Conservation (phyloP, 768 basidiomycete species). For the Holtermannia corniformis region DNA sequence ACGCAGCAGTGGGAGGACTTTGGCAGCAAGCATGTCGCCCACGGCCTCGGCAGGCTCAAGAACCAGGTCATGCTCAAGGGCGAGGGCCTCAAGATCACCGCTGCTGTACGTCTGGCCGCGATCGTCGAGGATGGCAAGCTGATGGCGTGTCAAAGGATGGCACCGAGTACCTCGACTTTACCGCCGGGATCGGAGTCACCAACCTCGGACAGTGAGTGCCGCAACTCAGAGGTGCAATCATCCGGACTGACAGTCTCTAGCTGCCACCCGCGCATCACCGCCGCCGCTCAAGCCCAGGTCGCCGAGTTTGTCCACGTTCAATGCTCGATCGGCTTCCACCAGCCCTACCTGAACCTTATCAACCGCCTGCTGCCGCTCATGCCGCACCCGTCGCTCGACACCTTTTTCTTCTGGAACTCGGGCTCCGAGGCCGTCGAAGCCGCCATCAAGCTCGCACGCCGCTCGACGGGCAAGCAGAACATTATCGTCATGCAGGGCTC, state of each 20-base stretch:
- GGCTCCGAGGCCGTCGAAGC: conserved; percentile 90
- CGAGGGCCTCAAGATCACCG: conserved; percentile 59
- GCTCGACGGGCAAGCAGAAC: conserved; percentile 69
- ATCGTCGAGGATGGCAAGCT: conserved; percentile 46
- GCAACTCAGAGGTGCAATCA: background rate
- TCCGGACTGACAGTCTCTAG: conserved; percentile 47
- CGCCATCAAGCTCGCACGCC: conserved; percentile 75
- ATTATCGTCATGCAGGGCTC: conserved; percentile 84
- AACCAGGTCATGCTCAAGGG: conserved; percentile 40
- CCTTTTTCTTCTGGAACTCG: conserved; percentile 97
- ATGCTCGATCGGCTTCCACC: conserved; percentile 74
- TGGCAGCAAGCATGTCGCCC: conserved; percentile 39
- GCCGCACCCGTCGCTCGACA: conserved; percentile 82
- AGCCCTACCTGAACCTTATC: conserved; percentile 77
- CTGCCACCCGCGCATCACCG: conserved; percentile 33
- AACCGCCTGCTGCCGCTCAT: conserved; percentile 74
- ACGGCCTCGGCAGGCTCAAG: conserved; percentile 37
- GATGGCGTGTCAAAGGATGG: conserved; percentile 64
- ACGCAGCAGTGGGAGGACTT: conserved; percentile 35
- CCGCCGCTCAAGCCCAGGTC: conserved; percentile 29
- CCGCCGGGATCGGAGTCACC: conserved; percentile 69
- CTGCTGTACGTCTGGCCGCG: too few relatives aligned
- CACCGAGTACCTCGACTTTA: conserved; percentile 68
- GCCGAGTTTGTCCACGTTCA: conserved; percentile 33
- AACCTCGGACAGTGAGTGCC: conserved; percentile 53